Base-by-base conservation (phyloP, 352 stramenopile species). In the Saprolegnia diclina region DNA sequence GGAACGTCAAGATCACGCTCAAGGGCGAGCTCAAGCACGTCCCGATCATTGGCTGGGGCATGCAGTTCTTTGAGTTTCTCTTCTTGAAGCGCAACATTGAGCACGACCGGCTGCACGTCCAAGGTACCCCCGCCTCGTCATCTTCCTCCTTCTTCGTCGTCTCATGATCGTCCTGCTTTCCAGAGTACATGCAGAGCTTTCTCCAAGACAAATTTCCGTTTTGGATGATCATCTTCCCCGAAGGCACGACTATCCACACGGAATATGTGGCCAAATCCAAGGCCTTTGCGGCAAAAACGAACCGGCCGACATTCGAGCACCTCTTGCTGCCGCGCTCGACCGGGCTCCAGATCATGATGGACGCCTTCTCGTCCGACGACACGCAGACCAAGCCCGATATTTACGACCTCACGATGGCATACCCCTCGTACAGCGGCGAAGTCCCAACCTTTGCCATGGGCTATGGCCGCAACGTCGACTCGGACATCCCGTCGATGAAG, bases 341-440 rank as follows among this genome's bases (percentile, higher is more conserved):
- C 37, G 95, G 95, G 14, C 91, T 98, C 67, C 80, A 95, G 72
- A 96, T 96, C 57, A 97, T 96, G 57, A 56, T 98, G 21, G 86
- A 97, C 64, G 90, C 86, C 4, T 79, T 97, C 40, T 48, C 42
- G 11, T n/a, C 42, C 42, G 42, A 48, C 18, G 65, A 53, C 22
- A 74, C 78, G 2, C 84, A 94, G 52, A 89, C 83, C 7, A 89
- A 91, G 66, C 85, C 87, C 13, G 86, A 97, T 67, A 92, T 98
- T 46, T 98, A 97, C 71, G 94, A 98, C 78, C 76, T 98, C 13
- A 98, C 93, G 35, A 83, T 97, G 63, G 87, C 85, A 18, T 94
- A 92, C 67, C 84, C 86, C 35, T 82, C 76, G n/a, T 93, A 92
- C 73, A 82, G 84, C 37, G 84, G 86, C 40, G 85, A 92, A 78